phyloP scores from a whole-genome alignment of 306 rosid genomes.

The Inga oerstediana region DNA sequence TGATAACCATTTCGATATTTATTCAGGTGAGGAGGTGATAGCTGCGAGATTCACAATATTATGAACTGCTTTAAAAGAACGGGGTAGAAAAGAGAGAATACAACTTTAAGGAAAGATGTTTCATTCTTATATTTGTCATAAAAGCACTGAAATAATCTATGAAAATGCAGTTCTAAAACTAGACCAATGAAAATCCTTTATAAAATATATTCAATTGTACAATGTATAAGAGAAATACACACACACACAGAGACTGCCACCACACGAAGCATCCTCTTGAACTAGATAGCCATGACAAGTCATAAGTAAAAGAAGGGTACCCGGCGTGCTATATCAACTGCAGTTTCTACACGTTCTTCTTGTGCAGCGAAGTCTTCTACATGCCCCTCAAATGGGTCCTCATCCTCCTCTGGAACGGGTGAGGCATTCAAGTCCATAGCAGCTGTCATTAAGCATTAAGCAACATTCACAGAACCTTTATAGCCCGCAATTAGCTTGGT shows the following conservation, averaged over 20 bases:
- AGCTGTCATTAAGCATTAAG: slow-evolving; percentile 75
- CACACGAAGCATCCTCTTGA: slow-evolving; percentile 23
- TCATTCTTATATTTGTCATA: neutral
- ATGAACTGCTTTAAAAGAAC: neutral
- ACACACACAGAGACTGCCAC: slow-evolving; percentile 4
- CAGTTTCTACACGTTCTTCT: slow-evolving; percentile 79
- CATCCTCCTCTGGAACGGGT: slow-evolving; percentile 95
- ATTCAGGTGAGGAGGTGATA: slow-evolving; percentile 8
- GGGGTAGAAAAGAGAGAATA: neutral
- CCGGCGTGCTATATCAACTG: slow-evolving; percentile 88
- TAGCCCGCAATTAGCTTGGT: slow-evolving; percentile 28
- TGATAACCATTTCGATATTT: neutral
- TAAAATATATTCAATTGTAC: slow-evolving; percentile 1
- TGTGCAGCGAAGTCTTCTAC: slow-evolving; percentile 58
- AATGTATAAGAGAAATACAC: neutral
- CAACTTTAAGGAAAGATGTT: slow-evolving; percentile 9
- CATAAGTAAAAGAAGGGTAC: slow-evolving; percentile 42
- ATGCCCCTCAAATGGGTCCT: slow-evolving; percentile 71
- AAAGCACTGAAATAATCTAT: slow-evolving; percentile 12
- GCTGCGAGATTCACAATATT: slow-evolving; percentile 17
- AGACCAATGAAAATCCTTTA: slow-evolving; percentile 12
- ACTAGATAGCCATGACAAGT: neutral
- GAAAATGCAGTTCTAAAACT: slow-evolving; percentile 22
- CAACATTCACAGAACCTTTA: slow-evolving; percentile 47
- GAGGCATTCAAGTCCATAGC: slow-evolving; percentile 99